These are phyloP conservation scores for Yamadazyma sp. DNA, from an alignment of 1,139 yeast genomes.

Conservation along the genomic window DNA sequence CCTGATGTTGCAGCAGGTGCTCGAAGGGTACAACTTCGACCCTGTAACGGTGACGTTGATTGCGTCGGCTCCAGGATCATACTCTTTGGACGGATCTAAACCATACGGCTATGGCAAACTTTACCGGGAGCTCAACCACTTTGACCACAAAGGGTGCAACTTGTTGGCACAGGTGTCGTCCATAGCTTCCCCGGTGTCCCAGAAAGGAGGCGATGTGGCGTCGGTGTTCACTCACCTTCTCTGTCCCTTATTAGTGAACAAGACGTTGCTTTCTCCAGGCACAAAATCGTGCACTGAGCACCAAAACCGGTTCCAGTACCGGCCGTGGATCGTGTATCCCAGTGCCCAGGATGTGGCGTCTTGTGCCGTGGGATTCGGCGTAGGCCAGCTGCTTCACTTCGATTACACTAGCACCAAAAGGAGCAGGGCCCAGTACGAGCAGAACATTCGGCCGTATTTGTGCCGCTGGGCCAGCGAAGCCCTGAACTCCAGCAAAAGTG, in stretches of 20 bases:
- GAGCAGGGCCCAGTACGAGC: conserved; percentile 28
- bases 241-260: conserved; percentile 40
- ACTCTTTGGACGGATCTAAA: conserved; percentile 20
- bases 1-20: conserved; percentile 22
- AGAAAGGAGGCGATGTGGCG: conserved; percentile 28
- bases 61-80: conserved; percentile 55
- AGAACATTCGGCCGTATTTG: conserved; percentile 36
- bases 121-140: conserved; percentile 37
- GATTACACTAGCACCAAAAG: conserved; percentile 28
- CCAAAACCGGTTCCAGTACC: conserved; percentile 28
- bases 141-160: conserved; percentile 22
- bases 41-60: conserved; percentile 52
- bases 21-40: conserved; percentile 44
- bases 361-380: conserved; percentile 44
- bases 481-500: too few species aligned
- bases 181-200: conserved; percentile 54
- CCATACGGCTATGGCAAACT: conserved; percentile 55
- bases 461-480: conserved; percentile 21
- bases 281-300: conserved; percentile 23
- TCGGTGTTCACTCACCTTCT: conserved; percentile 59
- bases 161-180: conserved; percentile 57
- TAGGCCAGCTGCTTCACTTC: conserved; percentile 60
- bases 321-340: conserved; percentile 56
- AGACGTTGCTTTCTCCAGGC: conserved; percentile 31
- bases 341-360: conserved; percentile 47